Conservation (phyloP, 1,284 basidiomycete genomes). For the Trametes polyzona region DNA sequence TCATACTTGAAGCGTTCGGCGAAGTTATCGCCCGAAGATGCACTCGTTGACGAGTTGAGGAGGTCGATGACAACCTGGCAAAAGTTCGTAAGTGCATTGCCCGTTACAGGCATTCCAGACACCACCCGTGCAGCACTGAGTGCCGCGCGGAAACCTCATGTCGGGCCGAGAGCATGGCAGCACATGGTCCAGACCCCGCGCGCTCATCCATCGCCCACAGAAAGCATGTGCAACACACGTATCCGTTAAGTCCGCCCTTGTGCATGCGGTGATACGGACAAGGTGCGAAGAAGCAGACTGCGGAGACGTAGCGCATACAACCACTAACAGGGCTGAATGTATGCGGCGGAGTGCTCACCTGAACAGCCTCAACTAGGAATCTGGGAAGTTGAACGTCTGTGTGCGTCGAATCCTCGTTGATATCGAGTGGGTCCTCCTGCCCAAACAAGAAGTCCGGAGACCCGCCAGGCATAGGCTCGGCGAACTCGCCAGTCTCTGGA, state of each 20-base stretch:
- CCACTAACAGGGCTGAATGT: neutral
- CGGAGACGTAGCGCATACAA: neutral
- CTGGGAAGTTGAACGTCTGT: constrained; percentile 15
- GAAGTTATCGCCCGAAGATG: constrained; percentile 45
- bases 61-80: constrained; percentile 39
- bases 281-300: neutral
- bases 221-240: neutral
- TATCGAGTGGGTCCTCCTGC: constrained; percentile 8
- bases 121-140: neutral
- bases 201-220: neutral
- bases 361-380: constrained; percentile 10
- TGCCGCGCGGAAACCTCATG: neutral
- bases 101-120: neutral
- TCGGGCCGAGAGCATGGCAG: neutral
- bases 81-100: constrained; percentile 29
- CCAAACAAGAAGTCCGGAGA: constrained; percentile 27
- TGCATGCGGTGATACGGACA: neutral
- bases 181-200: neutral
- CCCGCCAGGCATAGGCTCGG: constrained; percentile 31
- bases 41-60: constrained; percentile 26
- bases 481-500: constrained; percentile 59
- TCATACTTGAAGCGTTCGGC: constrained; percentile 84
- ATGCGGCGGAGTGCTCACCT: constrained; percentile 21
- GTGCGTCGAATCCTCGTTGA: neutral
- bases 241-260: neutral